Evolutionary conservation across 805 yeast species (phyloP), one percentile per base, ranked within the genome.

Genomic region (Danielozyma ontarioensis): DNA sequence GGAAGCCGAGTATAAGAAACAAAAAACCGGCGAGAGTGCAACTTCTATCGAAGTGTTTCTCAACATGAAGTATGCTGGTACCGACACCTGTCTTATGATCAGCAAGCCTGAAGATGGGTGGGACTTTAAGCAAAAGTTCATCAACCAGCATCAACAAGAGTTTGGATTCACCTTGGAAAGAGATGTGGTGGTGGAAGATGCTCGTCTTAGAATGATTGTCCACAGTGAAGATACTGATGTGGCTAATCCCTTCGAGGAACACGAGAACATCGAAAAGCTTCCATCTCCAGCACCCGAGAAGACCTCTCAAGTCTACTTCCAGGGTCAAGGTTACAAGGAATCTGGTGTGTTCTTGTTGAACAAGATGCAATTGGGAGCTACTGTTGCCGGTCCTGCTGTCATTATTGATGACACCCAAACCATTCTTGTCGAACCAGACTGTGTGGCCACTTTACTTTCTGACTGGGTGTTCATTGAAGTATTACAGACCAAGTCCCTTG

Each of bases 21-120:
- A 87, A 55, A 84, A 85, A 0, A 49, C 60, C 40, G 36, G 45
- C 1, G 56, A 55, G 3, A 54, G 57, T 3, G 60, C 67, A 17
- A 69, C 85, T 16, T 53, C 47, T 17, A 65, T 18, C 27, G 33
- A 31, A 17, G 33, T 31, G 24, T 24, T 13, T 16, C 17, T 31
- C 13, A 24, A 31, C 33, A 31, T 31, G 33, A 24, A 16, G 17
- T 31, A 31, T 28, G 13, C 5, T 4, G 33, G 33, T 4, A 17
- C 28, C 11, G 33, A 31, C 28, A 31, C 33, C 5, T 16, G 21
- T 14, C 17, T 31, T 13, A 15, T 24, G 17, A 15, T 31, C 16
- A 3, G 5, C 13, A 24, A 31, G 14, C 25, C 10, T 4, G 24
- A 25, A 4, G 33, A 30, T 17, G 13, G 17, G 5, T 27, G 26